These are phyloP conservation scores for Keithomyces neogunnii DNA, from an alignment of 2,329 filamentous ascomycete genomes.

Conservation along the genomic window DNA sequence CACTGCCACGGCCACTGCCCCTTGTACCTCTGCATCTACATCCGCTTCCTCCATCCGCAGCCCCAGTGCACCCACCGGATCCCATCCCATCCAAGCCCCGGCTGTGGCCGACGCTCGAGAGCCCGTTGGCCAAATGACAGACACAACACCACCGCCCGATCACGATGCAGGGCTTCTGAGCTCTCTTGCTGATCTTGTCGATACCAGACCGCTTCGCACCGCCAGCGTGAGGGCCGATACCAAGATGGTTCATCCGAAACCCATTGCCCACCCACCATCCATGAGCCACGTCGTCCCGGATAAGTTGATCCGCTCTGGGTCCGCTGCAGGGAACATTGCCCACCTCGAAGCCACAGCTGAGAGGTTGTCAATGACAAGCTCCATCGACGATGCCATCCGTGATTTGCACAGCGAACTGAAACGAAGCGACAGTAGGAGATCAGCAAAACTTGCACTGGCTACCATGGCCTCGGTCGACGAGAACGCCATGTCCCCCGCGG, in stretches of 20 bases:
- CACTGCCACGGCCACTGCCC: neutral
- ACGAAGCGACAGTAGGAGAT: constrained; percentile 57
- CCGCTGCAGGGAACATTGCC: constrained; percentile 59
- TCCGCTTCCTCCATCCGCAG: constrained; percentile 3
- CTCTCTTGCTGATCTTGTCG: constrained; percentile 6
- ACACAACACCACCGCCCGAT: constrained; percentile 6
- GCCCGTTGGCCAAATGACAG: constrained; percentile 8
- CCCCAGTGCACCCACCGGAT: constrained; percentile 9
- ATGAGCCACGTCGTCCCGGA: constrained; percentile 44
- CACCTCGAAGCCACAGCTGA: constrained; percentile 70
- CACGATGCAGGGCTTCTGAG: neutral
- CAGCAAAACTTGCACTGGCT: constrained; percentile 48
- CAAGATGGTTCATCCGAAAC: constrained; percentile 29
- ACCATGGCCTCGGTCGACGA: constrained; percentile 10
- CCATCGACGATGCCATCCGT: constrained; percentile 70
- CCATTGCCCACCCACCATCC: constrained; percentile 40
- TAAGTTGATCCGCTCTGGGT: constrained; percentile 50
- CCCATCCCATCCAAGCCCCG: constrained; percentile 9
- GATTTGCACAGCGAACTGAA: constrained; percentile 65
- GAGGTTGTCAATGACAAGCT: constrained; percentile 63
- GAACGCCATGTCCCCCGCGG: constrained; percentile 4
- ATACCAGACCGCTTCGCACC: constrained; percentile 21
- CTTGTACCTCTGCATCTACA: neutral
- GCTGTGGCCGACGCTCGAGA: neutral
- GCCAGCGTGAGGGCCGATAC: constrained; percentile 37